A percentile compares a stretch with the other conserved stretches of the same genome.
Conservation (phyloP, 208 protist genomes). For the Entamoeba invadens region DNA sequence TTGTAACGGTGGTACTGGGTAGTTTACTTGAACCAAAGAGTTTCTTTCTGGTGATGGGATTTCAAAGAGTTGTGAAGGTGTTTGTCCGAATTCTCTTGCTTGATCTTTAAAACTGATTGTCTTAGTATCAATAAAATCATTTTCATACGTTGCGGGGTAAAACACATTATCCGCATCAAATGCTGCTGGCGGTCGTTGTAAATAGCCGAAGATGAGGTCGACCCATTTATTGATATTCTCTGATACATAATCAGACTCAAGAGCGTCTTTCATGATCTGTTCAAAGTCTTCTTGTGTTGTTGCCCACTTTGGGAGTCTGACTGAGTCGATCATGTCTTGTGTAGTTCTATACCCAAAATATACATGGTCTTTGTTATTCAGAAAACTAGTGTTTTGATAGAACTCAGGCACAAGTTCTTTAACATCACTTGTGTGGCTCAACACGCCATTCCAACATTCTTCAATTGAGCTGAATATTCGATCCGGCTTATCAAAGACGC, state of each 20-base stretch:
- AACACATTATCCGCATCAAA: conserved; percentile 14
- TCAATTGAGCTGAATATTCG: conserved; percentile 20
- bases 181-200: background rate
- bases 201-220: conserved; percentile 24
- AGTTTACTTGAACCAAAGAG: background rate
- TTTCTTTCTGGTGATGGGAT: background rate
- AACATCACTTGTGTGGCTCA: background rate
- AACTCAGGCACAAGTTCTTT: conserved; percentile 45
- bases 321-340: conserved; percentile 19
- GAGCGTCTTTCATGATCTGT: background rate
- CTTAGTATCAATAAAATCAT: background rate
- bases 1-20: background rate
- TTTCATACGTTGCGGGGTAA: conserved; percentile 1
- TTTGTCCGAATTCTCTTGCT: conserved; percentile 3
- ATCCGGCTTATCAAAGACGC: conserved; percentile 35
- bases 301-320: conserved; percentile 36
- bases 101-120: background rate
- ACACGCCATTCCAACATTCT: conserved; percentile 25
- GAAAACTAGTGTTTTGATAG: conserved; percentile 22
- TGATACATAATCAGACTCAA: conserved; percentile 18
- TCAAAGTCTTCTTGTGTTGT: conserved; percentile 16
- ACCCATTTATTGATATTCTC: conserved; percentile 23
- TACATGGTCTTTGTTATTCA: conserved; percentile 15
- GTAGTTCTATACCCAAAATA: conserved; percentile 17
- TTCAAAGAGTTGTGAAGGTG: background rate